Base-by-base conservation (phyloP, 192 early-diverging fungal genomes). In the Coemansia sp. region DNA sequence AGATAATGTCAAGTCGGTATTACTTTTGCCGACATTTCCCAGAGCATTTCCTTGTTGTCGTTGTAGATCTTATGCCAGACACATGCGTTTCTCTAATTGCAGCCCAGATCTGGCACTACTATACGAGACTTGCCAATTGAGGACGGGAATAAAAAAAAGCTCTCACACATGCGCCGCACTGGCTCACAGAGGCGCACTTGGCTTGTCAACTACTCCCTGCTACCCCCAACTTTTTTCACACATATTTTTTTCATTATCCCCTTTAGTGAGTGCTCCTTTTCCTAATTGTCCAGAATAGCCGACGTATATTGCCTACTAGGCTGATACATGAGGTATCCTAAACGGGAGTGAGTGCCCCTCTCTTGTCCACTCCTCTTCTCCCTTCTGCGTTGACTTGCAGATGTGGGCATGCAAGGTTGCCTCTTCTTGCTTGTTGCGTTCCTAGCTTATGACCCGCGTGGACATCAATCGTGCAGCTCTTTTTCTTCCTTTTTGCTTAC, bases 1-100 rank as follows among this genome's bases (percentile, higher is more conserved):
- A 61, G 36, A 61, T 61, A 40, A 61, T 36, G 59, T 11, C 59
- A 61, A 36, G 6, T 61, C 59, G 59, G 59, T 61, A 61, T 61
- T 61, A 61, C 59, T 61, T 39, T 61, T 61, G 59, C 59, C 59
- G 59, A 61, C 17, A 19, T 61, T 20, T 34, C n/a, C 38, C 59
- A 36, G 59, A 61, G 36, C 59, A 5, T 17, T 20, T 61, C 38
- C 20, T 61, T 61, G 34, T 61, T 39, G n/a, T 36, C 59, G n/a
- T 24, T 61, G 38, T 40, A 10, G 59, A 36, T 40, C 36, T 20
- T 22, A 20, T n/a, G 29, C 55, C 31, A 58, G 24, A n/a, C 36
- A 34, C 17, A 31, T 38, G 19, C 59, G 31, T 39, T 31, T 17
- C 31, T n/a, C 17, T 32, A 34, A 32, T 32, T 60, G 31, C 32